These are phyloP conservation scores for Kokia cookei DNA, from an alignment of 441 rosid genomes.

Conservation along the genomic window DNA sequence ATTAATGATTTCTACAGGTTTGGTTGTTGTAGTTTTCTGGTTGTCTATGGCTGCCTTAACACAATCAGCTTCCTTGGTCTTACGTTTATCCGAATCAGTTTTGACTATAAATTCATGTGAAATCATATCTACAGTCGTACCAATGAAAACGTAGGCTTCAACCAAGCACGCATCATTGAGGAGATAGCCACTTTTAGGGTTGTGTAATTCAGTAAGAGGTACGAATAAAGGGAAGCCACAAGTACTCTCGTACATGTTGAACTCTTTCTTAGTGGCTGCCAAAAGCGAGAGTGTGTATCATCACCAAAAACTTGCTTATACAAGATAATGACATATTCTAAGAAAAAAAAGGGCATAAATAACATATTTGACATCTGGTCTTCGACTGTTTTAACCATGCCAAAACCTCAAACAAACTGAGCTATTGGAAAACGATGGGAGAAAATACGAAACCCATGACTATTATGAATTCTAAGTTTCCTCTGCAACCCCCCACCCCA, in stretches of 20 bases:
- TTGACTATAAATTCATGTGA: not conserved
- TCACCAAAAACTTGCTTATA: not conserved
- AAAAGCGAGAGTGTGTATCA: not conserved
- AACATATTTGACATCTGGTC: not conserved
- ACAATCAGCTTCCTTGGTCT: not conserved
- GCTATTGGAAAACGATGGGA: not conserved
- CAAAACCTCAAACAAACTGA: not conserved
- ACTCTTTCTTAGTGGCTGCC: not conserved
- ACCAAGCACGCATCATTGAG: not conserved
- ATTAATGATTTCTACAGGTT: not conserved
- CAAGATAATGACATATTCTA: not conserved
- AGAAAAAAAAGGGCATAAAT: not conserved
- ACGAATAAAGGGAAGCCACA: not conserved
- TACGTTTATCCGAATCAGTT: not conserved
- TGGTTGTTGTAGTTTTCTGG: not conserved
- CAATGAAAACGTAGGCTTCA: not conserved
- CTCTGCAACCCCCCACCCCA: not conserved
- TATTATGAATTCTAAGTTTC: not conserved
- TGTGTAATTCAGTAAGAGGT: not conserved
- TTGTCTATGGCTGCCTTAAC: not conserved
- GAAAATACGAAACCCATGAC: not conserved
- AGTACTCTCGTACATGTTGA: fast-evolving
- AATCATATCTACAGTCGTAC: not conserved
- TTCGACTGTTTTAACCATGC: not conserved
- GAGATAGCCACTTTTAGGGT: not conserved